Base-by-base conservation (phyloP, 352 stramenopile genomes). In the Phytopythium kandeliae region DNA sequence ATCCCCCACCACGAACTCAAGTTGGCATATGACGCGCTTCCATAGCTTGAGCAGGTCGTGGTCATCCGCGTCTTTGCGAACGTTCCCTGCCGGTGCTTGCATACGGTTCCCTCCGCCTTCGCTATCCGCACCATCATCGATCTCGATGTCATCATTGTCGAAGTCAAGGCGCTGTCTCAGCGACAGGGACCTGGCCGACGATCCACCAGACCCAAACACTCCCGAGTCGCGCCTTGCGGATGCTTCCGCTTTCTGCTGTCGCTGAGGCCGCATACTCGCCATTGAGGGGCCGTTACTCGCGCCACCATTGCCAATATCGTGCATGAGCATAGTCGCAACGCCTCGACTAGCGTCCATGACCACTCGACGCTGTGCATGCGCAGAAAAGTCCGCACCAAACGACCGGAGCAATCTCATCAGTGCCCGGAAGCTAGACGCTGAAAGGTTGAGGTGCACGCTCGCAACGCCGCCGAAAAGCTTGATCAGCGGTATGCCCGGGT, bases 11-110 rank as follows among this genome's bases (percentile, higher is more conserved):
- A 67, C 65, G 56, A 89, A 89, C 46, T 78, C 65, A 15, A 83
- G 50, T 40, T 79, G 49, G 43, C 78, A 85, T 19, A 85, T 55
- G 26, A 89, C 64, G 17, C 84, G 79, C 54, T 83, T 82, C 78
- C 79, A 90, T 24, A 94, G 45, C 52, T 91, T 94, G 1, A 90
- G 55, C 43, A 92, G 60, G 45, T 89, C 78, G n/a, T 74, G 57
- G 40, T 86, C 75, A 11, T 83, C 63, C 19, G 86, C 69, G 11
- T 86, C 78, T 42, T 89, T 91, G 41, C 64, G 56, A 47, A 31
- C 34, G 15, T 13, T 44, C 8, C 11, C 47, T 7, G 47, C 19
- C 17, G 19, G 37, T 19, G n/a, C 2, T 19, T n/a, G n/a, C 12
- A 13, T 19, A 7, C 7, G n/a, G 2, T 51, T 25, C 3, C 3